These are phyloP conservation scores for Poteriospumella lacustris DNA, from an alignment of 108 stramenopile genomes.

Conservation along the genomic window DNA sequence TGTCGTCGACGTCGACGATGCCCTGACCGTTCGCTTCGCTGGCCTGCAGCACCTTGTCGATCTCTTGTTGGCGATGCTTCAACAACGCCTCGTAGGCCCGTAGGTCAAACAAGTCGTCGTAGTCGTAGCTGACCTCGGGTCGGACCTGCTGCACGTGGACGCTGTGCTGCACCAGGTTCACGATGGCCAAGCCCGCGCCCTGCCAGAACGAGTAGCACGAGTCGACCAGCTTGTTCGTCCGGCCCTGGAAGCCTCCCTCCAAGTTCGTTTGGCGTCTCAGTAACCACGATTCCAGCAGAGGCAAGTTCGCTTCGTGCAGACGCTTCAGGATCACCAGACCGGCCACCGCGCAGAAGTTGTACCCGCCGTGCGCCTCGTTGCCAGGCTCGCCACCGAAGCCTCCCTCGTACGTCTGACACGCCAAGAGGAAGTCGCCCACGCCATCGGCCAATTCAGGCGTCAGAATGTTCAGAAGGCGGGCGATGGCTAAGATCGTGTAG, in stretches of 20 bases:
- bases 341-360: constrained; percentile 90
- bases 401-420: constrained; percentile 94
- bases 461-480: constrained; percentile 62
- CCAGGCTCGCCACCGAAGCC: constrained; percentile 88
- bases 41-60: background rate
- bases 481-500: constrained; percentile 75
- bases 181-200: constrained; percentile 73
- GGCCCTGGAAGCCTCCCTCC: constrained; percentile 86
- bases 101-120: background rate
- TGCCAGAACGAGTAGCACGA: constrained; percentile 99
- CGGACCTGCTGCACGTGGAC: too few relatives aligned
- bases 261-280: constrained; percentile 70
- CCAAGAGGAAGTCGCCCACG: constrained; percentile 35
- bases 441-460: constrained; percentile 34
- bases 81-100: background rate
- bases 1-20: background rate
- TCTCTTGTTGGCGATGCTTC: background rate
- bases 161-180: constrained; percentile 41
- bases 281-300: constrained; percentile 71
- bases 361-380: constrained; percentile 96
- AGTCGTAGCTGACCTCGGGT: too few relatives aligned
- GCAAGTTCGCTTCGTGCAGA: constrained; percentile 44
- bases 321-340: constrained; percentile 58
- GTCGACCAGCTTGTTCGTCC: constrained; percentile 96
- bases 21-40: background rate